A percentile compares a stretch with the other conserved stretches of the same genome.
Conservation (phyloP, 2,329 filamentous ascomycete species). For the Fonsecaea multimorphosa region DNA sequence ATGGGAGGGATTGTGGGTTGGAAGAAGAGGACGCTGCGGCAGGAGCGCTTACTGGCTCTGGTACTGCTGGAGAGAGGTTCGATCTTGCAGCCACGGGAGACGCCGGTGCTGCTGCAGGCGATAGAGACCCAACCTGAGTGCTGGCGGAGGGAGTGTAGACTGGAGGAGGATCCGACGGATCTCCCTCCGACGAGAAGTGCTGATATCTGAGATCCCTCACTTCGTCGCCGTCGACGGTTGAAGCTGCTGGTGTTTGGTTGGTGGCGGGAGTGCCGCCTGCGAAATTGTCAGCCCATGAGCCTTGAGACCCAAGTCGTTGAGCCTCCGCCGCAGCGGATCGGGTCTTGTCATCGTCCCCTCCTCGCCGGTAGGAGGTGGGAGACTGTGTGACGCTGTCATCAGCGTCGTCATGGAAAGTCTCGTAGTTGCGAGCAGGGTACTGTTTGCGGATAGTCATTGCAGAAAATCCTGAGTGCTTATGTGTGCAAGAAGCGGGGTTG, state of each 20-base stretch:
- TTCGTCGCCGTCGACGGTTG: conserved; percentile 30
- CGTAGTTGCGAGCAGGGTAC: conserved; percentile 31
- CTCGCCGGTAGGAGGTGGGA: conserved; percentile 24
- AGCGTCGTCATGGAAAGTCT: conserved; percentile 27
- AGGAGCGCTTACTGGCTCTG: conserved; percentile 34
- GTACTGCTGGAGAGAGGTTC: conserved; percentile 5
- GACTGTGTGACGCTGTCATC: not conserved
- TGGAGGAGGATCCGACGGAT: conserved; percentile 36
- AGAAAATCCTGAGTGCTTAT: not conserved
- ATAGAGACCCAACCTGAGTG: conserved; percentile 19
- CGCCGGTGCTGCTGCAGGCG: conserved; percentile 17
- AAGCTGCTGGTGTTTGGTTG: conserved; percentile 29
- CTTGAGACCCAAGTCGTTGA: conserved; percentile 34
- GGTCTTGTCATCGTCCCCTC: conserved; percentile 34
- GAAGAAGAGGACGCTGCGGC: conserved; percentile 17
- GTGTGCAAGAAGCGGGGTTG: conserved; percentile 7
- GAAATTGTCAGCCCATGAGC: conserved; percentile 36
- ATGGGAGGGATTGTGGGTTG: conserved; percentile 10
- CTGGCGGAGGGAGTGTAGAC: conserved; percentile 35
- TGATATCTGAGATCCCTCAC: conserved; percentile 21
- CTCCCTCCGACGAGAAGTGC: conserved; percentile 16
- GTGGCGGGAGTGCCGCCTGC: conserved; percentile 32
- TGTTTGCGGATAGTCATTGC: conserved; percentile 35
- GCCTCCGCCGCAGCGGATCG: conserved; percentile 35
- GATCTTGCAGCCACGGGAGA: conserved; percentile 29